phyloP scores from a whole-genome alignment of 257 asterid genomes.

The Paraleonurus japonicus region DNA sequence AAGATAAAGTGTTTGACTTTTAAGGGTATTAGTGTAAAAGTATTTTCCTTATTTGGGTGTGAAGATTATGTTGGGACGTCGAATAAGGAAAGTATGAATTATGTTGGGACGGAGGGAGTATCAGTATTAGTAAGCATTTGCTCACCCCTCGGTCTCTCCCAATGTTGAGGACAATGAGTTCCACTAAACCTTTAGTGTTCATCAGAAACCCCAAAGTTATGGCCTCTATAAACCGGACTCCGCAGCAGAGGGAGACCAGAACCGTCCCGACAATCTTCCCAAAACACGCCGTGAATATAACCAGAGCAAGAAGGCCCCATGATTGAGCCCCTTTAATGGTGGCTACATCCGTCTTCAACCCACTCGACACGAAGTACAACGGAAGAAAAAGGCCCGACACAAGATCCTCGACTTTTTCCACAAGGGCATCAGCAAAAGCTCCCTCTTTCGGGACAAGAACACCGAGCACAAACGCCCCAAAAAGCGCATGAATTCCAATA shows the following conservation, averaged over 20 bases:
- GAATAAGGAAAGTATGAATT: no score
- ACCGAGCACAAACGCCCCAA: conserved; percentile 68
- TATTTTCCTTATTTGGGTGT: no score
- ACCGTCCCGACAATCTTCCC: conserved; percentile 62
- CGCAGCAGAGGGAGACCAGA: conserved; percentile 39
- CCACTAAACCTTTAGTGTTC: conserved; percentile 76
- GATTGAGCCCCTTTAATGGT: conserved; percentile 61
- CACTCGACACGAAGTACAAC: conserved; percentile 63
- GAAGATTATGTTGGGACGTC: no score
- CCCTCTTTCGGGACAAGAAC: conserved; percentile 75
- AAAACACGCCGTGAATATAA: conserved; percentile 53
- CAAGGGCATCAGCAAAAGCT: conserved; percentile 56
- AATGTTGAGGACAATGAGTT: conserved; percentile 62
- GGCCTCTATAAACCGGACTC: conserved; percentile 51
- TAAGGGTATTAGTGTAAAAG: no score
- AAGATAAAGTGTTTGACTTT: no score
- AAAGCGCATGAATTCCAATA: conserved; percentile 68
- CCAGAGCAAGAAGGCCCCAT: conserved; percentile 65
- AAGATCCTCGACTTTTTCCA: conserved; percentile 63
- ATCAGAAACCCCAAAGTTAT: conserved; percentile 57
- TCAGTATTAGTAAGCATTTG: background rate
- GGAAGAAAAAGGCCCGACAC: conserved; percentile 68
- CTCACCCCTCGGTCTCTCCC: conserved; percentile 68
- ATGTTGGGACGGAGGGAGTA: no score
- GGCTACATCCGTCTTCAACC: conserved; percentile 62